These are phyloP conservation scores for Gracilaria vermiculophylla DNA, from an alignment of 23 red algal species.

Conservation along the genomic window DNA sequence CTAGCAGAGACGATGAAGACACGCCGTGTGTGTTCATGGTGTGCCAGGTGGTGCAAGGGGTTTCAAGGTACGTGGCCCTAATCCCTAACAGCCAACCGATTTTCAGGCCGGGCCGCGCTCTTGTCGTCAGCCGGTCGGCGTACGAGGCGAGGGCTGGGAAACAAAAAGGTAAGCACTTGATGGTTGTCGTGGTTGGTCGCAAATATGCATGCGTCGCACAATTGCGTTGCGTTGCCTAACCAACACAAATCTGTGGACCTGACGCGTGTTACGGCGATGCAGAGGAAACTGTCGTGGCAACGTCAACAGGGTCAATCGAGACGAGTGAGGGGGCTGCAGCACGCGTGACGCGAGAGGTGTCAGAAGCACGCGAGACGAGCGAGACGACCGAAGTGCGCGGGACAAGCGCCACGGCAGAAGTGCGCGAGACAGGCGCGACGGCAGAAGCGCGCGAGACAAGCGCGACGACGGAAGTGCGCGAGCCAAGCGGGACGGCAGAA, in stretches of 20 bases:
- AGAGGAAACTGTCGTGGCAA: neutral
- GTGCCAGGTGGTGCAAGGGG: neutral
- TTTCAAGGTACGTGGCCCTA: slow-evolving; percentile 48
- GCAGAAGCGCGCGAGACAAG: too few relatives aligned
- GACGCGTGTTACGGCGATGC: neutral
- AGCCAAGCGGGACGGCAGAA: too few relatives aligned
- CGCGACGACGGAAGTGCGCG: too few relatives aligned
- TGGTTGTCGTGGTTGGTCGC: neutral
- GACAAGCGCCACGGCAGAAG: too few relatives aligned
- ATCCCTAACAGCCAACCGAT: slow-evolving; percentile 18
- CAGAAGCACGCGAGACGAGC: too few relatives aligned
- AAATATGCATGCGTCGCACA: neutral
- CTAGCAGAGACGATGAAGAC: neutral
- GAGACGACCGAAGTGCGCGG: too few relatives aligned
- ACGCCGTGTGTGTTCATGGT: slow-evolving; percentile 45
- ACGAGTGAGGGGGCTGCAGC: too few relatives aligned
- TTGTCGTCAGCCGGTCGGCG: neutral
- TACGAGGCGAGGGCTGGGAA: neutral
- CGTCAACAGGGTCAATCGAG: neutral
- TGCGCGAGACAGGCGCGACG: too few relatives aligned
- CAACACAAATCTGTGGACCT: neutral
- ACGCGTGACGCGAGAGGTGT: too few relatives aligned
- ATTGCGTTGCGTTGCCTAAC: neutral
- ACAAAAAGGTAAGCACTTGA: slow-evolving; percentile 1
- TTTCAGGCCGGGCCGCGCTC: slow-evolving; percentile 25